A percentile compares a stretch with the other conserved stretches of the same genome.
phyloP scores from a whole-genome alignment of 2,329 filamentous ascomycete genomes.

The Penicillium sp. region DNA sequence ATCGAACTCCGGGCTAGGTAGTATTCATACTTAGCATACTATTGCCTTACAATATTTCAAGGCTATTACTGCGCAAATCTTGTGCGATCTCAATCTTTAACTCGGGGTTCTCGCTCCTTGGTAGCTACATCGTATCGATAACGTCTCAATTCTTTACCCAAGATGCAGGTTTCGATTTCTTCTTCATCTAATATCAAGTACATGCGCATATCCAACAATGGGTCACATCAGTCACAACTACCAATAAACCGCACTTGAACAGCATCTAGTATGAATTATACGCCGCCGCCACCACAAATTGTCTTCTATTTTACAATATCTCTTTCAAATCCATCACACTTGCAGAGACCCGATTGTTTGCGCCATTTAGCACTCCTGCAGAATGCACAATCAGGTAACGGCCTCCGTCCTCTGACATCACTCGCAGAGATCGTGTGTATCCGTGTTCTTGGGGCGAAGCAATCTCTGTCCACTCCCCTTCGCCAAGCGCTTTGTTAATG shows the following conservation, averaged over 20 bases:
- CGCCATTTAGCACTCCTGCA: conserved; percentile 19
- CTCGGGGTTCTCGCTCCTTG: too few species aligned
- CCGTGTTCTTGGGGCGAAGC: conserved; percentile 40
- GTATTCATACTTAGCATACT: too few species aligned
- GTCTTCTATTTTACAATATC: neutral
- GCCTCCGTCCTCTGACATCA: conserved; percentile 38
- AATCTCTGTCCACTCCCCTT: conserved; percentile 48
- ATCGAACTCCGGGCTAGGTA: too few species aligned
- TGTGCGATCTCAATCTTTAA: neutral
- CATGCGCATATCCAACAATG: neutral
- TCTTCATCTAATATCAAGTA: neutral
- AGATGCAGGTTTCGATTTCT: neutral
- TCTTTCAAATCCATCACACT: conserved; percentile 20
- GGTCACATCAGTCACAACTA: neutral
- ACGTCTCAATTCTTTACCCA: neutral
- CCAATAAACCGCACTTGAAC: neutral
- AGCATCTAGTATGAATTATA: neutral
- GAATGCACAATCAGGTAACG: conserved; percentile 21
- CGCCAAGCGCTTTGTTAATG: conserved; percentile 48
- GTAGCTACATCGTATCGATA: neutral
- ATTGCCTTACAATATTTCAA: too few species aligned
- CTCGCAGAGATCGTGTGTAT: conserved; percentile 49
- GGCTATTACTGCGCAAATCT: too few species aligned
- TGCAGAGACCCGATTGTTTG: conserved; percentile 20
- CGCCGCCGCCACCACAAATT: neutral